Conservation (phyloP, 331 rosid species). For the Telfairia occidentalis region DNA sequence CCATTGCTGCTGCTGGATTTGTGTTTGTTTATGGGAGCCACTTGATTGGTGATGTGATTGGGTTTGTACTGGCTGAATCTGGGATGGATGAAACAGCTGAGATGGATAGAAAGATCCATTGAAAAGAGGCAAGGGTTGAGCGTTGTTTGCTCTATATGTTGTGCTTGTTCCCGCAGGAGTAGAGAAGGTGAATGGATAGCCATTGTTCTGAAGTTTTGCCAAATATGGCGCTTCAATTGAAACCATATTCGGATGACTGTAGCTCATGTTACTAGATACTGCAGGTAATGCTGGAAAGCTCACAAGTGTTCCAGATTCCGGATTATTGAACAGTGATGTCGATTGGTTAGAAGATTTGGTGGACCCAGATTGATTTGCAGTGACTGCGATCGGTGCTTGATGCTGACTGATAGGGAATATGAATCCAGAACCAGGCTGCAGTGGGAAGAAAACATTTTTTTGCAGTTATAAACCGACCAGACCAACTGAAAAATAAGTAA, state of each 20-base stretch:
- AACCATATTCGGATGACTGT: constrained; percentile 30
- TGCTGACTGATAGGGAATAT: constrained; percentile 30
- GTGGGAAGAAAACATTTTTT: not conserved
- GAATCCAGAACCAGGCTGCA: constrained; percentile 42
- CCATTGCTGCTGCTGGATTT: constrained; percentile 14
- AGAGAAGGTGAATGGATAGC: constrained; percentile 40
- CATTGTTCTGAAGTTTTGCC: constrained; percentile 41
- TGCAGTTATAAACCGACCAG: not conserved
- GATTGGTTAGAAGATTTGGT: constrained; percentile 20
- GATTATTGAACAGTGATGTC: constrained; percentile 24
- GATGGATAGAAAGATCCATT: constrained; percentile 37
- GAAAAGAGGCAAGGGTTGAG: constrained; percentile 37
- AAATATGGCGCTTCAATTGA: constrained; percentile 36
- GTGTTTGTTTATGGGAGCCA: constrained; percentile 35
- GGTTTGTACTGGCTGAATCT: constrained; percentile 40
- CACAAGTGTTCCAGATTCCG: constrained; percentile 28
- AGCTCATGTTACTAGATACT: constrained; percentile 27
- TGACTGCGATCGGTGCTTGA: constrained; percentile 28
- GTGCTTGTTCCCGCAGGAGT: constrained; percentile 35
- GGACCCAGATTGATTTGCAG: constrained; percentile 27
- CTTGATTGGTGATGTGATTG: constrained; percentile 29
- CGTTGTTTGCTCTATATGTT: constrained; percentile 28
- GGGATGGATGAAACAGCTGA: constrained; percentile 43
- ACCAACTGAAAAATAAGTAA: not conserved
- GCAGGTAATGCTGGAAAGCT: constrained; percentile 37